Conservation (phyloP, 2,329 filamentous ascomycete species). For the Hymenoscyphus albidus region DNA sequence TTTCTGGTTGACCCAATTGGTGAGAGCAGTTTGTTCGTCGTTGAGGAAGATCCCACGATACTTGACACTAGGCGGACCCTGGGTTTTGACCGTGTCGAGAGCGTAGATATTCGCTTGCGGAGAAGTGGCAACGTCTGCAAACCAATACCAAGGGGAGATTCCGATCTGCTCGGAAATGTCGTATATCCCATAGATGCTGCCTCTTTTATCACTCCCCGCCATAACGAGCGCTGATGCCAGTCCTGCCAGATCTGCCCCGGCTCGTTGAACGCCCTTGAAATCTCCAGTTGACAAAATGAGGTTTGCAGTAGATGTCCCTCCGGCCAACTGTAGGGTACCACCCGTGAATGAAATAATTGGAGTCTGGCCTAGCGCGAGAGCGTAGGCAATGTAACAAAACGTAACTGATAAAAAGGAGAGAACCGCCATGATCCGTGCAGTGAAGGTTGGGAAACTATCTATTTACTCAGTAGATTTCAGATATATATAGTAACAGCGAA, state of each 20-base stretch:
- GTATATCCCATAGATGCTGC: slow-evolving; percentile 67
- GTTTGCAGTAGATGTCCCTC: slow-evolving; percentile 9
- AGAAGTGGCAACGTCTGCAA: slow-evolving; percentile 47
- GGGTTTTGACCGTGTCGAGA: slow-evolving; percentile 40
- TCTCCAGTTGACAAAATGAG: slow-evolving; percentile 14
- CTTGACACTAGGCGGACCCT: slow-evolving; percentile 49
- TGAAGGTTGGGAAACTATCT: neutral
- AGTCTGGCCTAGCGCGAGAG: slow-evolving; percentile 11
- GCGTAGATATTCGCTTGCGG: slow-evolving; percentile 45
- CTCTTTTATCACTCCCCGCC: slow-evolving; percentile 60
- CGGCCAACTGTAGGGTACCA: slow-evolving; percentile 16
- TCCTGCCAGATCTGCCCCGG: slow-evolving; percentile 50
- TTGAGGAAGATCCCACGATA: slow-evolving; percentile 57
- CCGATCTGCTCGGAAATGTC: slow-evolving; percentile 69
- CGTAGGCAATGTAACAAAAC: neutral
- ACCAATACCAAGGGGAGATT: slow-evolving; percentile 60
- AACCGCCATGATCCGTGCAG: neutral
- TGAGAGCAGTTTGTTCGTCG: slow-evolving; percentile 53
- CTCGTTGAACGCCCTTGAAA: slow-evolving; percentile 17
- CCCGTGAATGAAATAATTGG: slow-evolving; percentile 14
- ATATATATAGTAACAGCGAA: neutral
- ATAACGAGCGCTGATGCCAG: slow-evolving; percentile 58
- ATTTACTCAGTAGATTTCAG: neutral
- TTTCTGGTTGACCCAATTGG: slow-evolving; percentile 54
- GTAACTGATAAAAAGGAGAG: neutral